Percentiles rank a stretch among this genome's conserved stretches.
phyloP scores from a whole-genome alignment of 2,329 filamentous ascomycete species.

The Magnaporthales sp. region DNA sequence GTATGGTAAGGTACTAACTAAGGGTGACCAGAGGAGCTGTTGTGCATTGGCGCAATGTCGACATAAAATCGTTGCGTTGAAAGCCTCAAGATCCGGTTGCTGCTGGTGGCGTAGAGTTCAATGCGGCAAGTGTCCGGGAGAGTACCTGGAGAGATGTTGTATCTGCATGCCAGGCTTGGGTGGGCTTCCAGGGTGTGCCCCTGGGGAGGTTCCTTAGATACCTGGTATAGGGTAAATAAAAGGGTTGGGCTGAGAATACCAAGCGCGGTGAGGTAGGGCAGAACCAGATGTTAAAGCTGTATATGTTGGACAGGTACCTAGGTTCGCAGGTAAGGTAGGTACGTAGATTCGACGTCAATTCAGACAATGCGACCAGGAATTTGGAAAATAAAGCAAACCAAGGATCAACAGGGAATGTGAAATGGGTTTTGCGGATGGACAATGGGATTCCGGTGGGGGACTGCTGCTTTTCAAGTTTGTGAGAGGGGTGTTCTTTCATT shows the following conservation, averaged over 20 bases:
- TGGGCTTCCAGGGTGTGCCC: background rate
- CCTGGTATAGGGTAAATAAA: background rate
- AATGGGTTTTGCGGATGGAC: background rate
- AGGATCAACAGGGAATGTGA: background rate
- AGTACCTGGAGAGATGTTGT: background rate
- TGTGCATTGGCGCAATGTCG: background rate
- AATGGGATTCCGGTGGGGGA: background rate
- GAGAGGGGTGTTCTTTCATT: background rate
- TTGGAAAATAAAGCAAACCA: background rate
- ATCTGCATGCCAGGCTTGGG: background rate
- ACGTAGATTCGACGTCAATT: background rate
- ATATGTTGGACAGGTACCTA: no score
- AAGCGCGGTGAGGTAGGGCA: background rate
- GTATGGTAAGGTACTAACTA: background rate
- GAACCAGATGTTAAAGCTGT: background rate
- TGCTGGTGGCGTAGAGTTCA: background rate
- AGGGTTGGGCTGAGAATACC: background rate
- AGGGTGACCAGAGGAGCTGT: background rate
- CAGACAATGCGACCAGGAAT: background rate
- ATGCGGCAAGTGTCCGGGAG: background rate
- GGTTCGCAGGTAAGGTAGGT: background rate
- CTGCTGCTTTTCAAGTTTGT: background rate
- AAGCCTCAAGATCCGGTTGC: background rate
- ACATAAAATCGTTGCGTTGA: background rate
- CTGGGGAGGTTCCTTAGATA: background rate